These are phyloP conservation scores for Letharia lupina DNA, from an alignment of 495 filamentous ascomycete species.

Conservation along the genomic window DNA sequence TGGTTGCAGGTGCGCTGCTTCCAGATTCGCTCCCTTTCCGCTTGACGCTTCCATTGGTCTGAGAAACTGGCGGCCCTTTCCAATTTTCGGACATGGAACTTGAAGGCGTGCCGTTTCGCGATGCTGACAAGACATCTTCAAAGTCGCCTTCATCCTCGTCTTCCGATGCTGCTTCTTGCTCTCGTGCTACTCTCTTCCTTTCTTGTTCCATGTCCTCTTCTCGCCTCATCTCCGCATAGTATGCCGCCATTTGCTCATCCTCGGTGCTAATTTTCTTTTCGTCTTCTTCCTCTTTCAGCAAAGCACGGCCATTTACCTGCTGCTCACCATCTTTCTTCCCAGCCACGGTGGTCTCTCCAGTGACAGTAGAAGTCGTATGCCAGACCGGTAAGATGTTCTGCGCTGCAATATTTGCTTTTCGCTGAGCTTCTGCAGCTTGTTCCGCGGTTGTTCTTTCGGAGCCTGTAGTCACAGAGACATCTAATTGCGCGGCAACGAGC, in stretches of 20 bases:
- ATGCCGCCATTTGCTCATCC: constrained; percentile 45
- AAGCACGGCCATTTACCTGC: constrained; percentile 20
- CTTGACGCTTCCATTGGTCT: constrained; percentile 27
- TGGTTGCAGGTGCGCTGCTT: constrained; percentile 37
- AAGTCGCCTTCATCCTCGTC: constrained; percentile 42
- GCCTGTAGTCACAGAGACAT: constrained; percentile 66
- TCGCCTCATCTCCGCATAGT: constrained; percentile 37
- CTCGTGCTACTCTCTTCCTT: constrained; percentile 39
- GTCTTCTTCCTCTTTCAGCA: constrained; percentile 45
- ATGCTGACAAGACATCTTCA: constrained; percentile 34
- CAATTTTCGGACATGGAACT: constrained; percentile 21
- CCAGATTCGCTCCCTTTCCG: constrained; percentile 31
- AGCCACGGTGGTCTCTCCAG: constrained; percentile 31
- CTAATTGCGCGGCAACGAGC: constrained; percentile 60
- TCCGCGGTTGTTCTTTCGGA: constrained; percentile 70
- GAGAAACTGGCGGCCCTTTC: constrained; percentile 14
- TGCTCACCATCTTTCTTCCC: constrained; percentile 31
- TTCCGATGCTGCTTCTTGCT: constrained; percentile 40
- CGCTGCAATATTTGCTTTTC: constrained; percentile 64
- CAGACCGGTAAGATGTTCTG: constrained; percentile 85
- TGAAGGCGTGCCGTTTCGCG: constrained; percentile 16
- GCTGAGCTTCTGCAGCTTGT: constrained; percentile 58
- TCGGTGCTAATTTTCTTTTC: constrained; percentile 42
- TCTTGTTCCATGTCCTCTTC: constrained; percentile 33
- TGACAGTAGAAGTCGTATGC: constrained; percentile 82